These are phyloP conservation scores for Macadamia integrifolia DNA, from an alignment of 164 flowering plant genomes.

Conservation along the genomic window DNA sequence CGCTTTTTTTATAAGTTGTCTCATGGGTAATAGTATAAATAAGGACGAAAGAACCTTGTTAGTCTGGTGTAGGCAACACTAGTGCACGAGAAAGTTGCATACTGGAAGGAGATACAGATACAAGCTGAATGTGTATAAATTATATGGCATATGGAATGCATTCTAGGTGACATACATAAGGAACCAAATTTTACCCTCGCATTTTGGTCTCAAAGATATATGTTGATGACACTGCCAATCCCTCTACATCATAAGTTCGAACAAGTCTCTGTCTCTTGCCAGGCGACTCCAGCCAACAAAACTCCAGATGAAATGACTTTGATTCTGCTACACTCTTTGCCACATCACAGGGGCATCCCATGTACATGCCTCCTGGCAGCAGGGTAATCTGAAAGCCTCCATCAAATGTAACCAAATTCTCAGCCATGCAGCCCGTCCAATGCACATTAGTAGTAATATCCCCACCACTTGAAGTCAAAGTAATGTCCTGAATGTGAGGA, in stretches of 20 bases:
- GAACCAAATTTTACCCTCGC: background rate
- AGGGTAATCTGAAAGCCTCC: slow-evolving; percentile 68
- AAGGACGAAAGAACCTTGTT: no score
- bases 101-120: no score
- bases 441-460: slow-evolving; percentile 55
- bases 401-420: slow-evolving; percentile 57
- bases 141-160: no score
- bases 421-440: slow-evolving; percentile 60
- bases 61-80: no score
- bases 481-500: slow-evolving; percentile 45
- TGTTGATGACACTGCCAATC: slow-evolving; percentile 82
- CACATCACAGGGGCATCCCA: slow-evolving; percentile 76
- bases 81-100: no score
- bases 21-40: no score
- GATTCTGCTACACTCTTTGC: slow-evolving; percentile 59
- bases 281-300: slow-evolving; percentile 82
- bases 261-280: slow-evolving; percentile 75
- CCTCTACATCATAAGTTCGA: slow-evolving; percentile 72
- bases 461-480: slow-evolving; percentile 37
- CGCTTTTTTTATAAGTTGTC: no score
- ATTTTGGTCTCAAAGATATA: slow-evolving; percentile 53
- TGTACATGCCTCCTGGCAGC: slow-evolving; percentile 91
- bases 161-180: no score
- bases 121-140: no score
- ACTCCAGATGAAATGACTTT: slow-evolving; percentile 82